Percentiles rank a stretch among this genome's conserved stretches.
These are phyloP conservation scores for Picochlorum sp. DNA, from an alignment of 139 green algal species.

Conservation along the genomic window DNA sequence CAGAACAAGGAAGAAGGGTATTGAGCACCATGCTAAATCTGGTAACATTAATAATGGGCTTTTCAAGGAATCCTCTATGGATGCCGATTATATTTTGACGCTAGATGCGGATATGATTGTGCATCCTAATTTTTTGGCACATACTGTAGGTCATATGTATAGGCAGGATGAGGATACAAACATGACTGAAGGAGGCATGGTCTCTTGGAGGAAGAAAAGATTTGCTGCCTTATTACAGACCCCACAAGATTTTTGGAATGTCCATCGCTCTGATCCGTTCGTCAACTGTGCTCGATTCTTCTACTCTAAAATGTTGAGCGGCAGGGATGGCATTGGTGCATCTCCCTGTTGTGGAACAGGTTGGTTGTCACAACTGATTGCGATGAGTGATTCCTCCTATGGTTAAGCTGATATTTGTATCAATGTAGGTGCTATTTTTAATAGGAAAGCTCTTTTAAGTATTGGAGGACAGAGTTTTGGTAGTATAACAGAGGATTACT, in stretches of 20 bases:
- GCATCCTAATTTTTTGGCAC: constrained; percentile 11
- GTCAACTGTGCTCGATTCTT: constrained; percentile 25
- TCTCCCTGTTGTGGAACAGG: too few relatives aligned
- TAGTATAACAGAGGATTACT: too few relatives aligned
- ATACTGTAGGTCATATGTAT: constrained; percentile 21
- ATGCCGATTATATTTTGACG: constrained; percentile 13
- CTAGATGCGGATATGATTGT: constrained; percentile 29
- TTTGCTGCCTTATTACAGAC: constrained; percentile 23
- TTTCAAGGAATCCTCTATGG: neutral
- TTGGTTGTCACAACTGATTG: too few relatives aligned
- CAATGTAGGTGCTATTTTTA: constrained; percentile 16
- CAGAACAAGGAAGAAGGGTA: constrained; percentile 9
- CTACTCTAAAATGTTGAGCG: too few relatives aligned
- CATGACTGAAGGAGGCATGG: too few relatives aligned
- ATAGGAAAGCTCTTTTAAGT: neutral
- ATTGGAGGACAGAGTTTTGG: too few relatives aligned
- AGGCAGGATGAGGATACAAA: neutral
- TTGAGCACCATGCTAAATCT: constrained; percentile 24
- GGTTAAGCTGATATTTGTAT: neutral
- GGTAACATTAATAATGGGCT: constrained; percentile 30
- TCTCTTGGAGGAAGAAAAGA: constrained; percentile 12
- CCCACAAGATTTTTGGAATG: constrained; percentile 23
- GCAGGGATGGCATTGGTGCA: too few relatives aligned
- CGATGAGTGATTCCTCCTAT: too few relatives aligned
- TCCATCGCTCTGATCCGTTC: constrained; percentile 15